These are phyloP conservation scores for Gilbertella persicaria DNA, from an alignment of 371 early-diverging fungal genomes.

Conservation along the genomic window DNA sequence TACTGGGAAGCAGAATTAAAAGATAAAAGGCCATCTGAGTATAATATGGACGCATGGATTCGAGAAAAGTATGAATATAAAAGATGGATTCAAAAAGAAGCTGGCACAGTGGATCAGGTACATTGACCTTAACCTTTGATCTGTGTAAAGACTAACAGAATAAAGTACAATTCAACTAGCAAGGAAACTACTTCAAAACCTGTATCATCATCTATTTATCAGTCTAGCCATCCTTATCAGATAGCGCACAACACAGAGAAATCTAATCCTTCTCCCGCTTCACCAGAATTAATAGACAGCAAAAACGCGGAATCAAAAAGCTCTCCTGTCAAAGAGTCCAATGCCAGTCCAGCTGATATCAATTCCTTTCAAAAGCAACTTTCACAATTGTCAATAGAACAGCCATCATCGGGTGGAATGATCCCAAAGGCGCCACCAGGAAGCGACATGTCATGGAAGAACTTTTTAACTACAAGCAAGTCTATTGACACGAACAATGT, in stretches of 20 bases:
- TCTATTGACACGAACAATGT: conserved; percentile 1
- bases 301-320: too few relatives aligned
- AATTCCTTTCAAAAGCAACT: conserved; percentile 32
- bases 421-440: conserved; percentile 33
- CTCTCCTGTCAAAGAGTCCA: background rate
- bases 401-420: conserved; percentile 18
- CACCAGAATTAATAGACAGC: too few relatives aligned
- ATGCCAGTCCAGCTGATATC: background rate
- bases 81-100: conserved; percentile 55
- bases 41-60: conserved; percentile 70
- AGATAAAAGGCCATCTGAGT: conserved; percentile 28
- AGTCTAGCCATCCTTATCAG: too few relatives aligned
- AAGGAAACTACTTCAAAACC: too few relatives aligned
- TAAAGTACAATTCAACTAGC: conserved; percentile 11
- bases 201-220: too few relatives aligned
- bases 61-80: conserved; percentile 76
- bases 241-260: too few relatives aligned
- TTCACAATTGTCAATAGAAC: conserved; percentile 21
- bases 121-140: too few relatives aligned
- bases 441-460: conserved; percentile 18
- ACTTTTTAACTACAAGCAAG: conserved; percentile 5
- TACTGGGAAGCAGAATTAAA: conserved; percentile 57
- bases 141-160: too few relatives aligned
- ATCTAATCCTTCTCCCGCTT: too few relatives aligned
- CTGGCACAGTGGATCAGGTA: too few relatives aligned